Evolutionary conservation across 2,329 filamentous ascomycete species (phyloP), one percentile per base, ranked within the genome.

Genomic region (Trichoderma lentiforme): DNA sequence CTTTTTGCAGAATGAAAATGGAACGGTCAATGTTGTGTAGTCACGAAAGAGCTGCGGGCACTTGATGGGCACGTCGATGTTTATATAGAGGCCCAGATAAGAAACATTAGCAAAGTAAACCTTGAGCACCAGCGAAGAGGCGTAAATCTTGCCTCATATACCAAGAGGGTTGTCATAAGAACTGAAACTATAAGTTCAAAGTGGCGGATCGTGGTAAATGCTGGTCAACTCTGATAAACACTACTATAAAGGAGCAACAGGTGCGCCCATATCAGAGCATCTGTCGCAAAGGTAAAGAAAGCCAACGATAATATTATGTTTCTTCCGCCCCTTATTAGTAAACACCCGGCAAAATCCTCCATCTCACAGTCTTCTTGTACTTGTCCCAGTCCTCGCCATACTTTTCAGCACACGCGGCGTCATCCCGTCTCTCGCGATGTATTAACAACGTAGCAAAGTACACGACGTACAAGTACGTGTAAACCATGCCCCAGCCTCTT

Each of bases 401-500:
- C 86, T 97, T 97, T 76, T 88, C 88, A 70, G 87, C 85, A 80
- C 95, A 98, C 83, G 96, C 96, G 78, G 92, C 92, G 76, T 97
- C 94, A 75, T 97, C 95, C 71, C 95, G 87, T 68, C 89, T 84
- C 81, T 97, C 93, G 15, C 95, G 91, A 79, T 97, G 94, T 69
- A 97, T 85, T 15, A 97, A 85, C 74, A 98, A 81, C 12, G 96
- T 84, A 0, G 90, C 94, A 82, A 97, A 97, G 83, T 97, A 98
- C 6, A 96, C 78, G 72, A 97, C 87, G 83, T 96, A 97, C 79
- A 97, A 97, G 83, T 97, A 97, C 0, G 94, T 97, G 76, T 97
- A 89, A 28, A 94, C 83, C 83, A 94, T 94, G 39, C 92, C 94
- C 88, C 92, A 97, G 11, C 93, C 94, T 71, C 87, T 88, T 15